Evolutionary conservation across 768 basidiomycete species (phyloP).

Genomic region (Pisolithus orientalis): DNA sequence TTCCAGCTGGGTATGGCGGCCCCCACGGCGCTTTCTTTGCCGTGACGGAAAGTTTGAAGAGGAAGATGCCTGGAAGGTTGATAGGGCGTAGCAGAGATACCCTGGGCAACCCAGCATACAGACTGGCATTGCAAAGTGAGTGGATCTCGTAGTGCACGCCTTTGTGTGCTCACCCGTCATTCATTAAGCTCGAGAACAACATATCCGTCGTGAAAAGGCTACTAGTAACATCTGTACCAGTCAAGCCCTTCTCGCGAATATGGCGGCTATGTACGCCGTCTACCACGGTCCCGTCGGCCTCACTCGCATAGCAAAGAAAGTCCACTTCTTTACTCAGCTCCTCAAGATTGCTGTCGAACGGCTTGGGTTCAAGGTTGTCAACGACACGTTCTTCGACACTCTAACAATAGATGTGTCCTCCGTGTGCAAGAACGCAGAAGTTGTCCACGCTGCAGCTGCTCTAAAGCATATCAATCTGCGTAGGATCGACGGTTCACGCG

Average conservation of each 20-base stretch:
- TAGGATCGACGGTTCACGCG: constrained; percentile 58
- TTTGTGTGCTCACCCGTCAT: constrained; percentile 5
- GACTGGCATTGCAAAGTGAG: constrained; percentile 91
- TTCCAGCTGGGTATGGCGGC: constrained; percentile 94
- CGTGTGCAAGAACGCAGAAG: constrained; percentile 46
- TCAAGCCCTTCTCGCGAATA: constrained; percentile 96
- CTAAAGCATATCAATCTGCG: constrained; percentile 80
- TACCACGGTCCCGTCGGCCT: constrained; percentile 93
- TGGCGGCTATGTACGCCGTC: constrained; percentile 98
- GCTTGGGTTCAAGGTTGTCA: constrained; percentile 69
- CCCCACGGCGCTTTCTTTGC: constrained; percentile 98
- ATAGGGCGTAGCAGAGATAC: constrained; percentile 87
- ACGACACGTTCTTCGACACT: constrained; percentile 86
- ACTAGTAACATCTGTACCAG: constrained; percentile 98
- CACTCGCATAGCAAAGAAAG: constrained; percentile 77
- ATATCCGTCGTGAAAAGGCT: constrained; percentile 96
- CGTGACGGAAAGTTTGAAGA: constrained; percentile 83
- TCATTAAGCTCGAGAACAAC: constrained; percentile 81
- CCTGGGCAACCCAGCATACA: constrained; percentile 81
- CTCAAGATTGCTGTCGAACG: constrained; percentile 60
- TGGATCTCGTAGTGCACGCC: constrained; percentile 7
- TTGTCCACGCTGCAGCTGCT: constrained; percentile 64
- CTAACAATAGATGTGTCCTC: constrained; percentile 69
- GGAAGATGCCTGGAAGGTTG: constrained; percentile 97
- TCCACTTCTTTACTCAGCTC: constrained; percentile 82